phyloP scores from a whole-genome alignment of 495 filamentous ascomycete species.

The Aspergillus funiculosus region DNA sequence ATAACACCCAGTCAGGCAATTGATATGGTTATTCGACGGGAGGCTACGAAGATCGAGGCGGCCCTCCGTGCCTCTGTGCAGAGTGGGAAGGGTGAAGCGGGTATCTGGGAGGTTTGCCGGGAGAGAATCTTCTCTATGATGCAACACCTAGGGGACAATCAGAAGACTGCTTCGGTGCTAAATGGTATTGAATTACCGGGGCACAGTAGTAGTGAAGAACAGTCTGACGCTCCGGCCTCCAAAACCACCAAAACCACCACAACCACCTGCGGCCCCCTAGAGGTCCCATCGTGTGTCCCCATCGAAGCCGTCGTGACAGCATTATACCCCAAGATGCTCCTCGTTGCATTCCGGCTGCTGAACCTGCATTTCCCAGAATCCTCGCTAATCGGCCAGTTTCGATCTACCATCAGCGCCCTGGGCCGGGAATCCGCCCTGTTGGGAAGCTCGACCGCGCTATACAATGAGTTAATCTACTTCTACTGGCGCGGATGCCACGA shows the following conservation, averaged over 20 bases:
- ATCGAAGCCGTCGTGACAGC: conserved; percentile 53
- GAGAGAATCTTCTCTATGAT: conserved; percentile 63
- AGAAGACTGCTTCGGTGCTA: background rate
- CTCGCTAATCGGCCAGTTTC: conserved; percentile 53
- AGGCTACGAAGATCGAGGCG: conserved; percentile 24
- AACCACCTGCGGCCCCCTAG: conserved; percentile 14
- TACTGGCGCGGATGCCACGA: conserved; percentile 60
- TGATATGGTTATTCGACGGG: conserved; percentile 25
- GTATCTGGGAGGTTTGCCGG: conserved; percentile 67
- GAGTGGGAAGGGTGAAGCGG: conserved; percentile 53
- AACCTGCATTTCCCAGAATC: conserved; percentile 57
- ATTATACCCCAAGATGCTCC: conserved; percentile 61
- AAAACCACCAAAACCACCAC: conserved; percentile 9
- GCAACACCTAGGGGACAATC: conserved; percentile 25
- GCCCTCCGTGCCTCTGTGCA: conserved; percentile 27
- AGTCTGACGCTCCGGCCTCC: background rate
- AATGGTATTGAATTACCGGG: background rate
- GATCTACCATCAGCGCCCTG: conserved; percentile 64
- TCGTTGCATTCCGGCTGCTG: conserved; percentile 59
- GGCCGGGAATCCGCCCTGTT: conserved; percentile 66
- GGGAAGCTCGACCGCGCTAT: conserved; percentile 65
- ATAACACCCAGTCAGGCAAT: conserved; percentile 24
- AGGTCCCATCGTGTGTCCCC: conserved; percentile 32
- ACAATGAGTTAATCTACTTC: conserved; percentile 64
- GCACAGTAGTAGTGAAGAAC: background rate